A percentile compares a stretch with the other conserved stretches of the same genome.
phyloP scores from a whole-genome alignment of 495 filamentous ascomycete genomes.

The Cryomyces minteri region DNA sequence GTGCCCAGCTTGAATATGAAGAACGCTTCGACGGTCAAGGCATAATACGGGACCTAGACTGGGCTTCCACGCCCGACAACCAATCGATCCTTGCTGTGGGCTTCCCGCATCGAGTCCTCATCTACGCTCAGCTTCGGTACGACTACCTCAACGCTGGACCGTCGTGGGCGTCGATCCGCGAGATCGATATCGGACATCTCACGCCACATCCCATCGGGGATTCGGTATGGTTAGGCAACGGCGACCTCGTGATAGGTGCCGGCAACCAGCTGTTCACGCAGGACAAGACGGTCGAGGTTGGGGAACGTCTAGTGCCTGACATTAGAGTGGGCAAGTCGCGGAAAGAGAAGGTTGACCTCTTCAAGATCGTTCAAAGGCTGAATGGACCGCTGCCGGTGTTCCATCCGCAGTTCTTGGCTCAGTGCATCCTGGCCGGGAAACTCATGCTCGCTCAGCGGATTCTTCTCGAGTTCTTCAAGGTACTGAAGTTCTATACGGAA shows the following conservation, averaged over 20 bases:
- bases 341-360: slow-evolving; percentile 39
- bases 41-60: slow-evolving; percentile 73
- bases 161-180: slow-evolving; percentile 71
- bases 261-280: slow-evolving; percentile 89
- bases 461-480: slow-evolving; percentile 53
- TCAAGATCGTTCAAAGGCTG: slow-evolving; percentile 60
- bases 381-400: slow-evolving; percentile 85
- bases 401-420: slow-evolving; percentile 81
- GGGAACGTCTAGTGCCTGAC: slow-evolving; percentile 40
- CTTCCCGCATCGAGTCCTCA: slow-evolving; percentile 64
- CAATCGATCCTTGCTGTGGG: slow-evolving; percentile 87
- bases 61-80: slow-evolving; percentile 82
- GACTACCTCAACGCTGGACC: slow-evolving; percentile 84
- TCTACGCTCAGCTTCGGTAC: slow-evolving; percentile 84
- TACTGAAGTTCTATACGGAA: slow-evolving; percentile 64
- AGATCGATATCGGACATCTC: slow-evolving; percentile 62
- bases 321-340: slow-evolving; percentile 36
- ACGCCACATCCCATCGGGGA: slow-evolving; percentile 89
- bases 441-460: slow-evolving; percentile 53
- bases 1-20: slow-evolving; percentile 63
- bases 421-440: slow-evolving; percentile 76
- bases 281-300: slow-evolving; percentile 50
- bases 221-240: slow-evolving; percentile 73
- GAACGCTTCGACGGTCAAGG: slow-evolving; percentile 55
- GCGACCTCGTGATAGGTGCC: slow-evolving; percentile 68